Percentiles rank a stretch among this genome's conserved stretches.
Conservation (phyloP, 192 early-diverging fungal genomes). For the Geosiphon pyriformis region DNA sequence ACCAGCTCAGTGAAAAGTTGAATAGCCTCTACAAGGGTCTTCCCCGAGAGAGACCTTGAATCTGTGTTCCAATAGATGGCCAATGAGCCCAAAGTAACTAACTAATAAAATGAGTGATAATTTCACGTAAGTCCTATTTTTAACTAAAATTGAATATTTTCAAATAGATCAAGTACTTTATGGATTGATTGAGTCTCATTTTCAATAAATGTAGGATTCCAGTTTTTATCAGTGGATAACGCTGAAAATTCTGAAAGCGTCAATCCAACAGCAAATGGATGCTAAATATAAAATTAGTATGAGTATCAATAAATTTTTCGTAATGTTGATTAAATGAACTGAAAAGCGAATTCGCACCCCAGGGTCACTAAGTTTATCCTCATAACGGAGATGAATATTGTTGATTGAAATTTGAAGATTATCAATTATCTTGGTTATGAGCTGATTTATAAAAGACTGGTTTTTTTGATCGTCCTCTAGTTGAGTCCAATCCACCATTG, state of each 20-base stretch:
- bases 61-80: slow-evolving; percentile 89
- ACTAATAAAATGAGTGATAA: slow-evolving; percentile 21
- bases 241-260: slow-evolving; percentile 89
- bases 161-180: slow-evolving; percentile 57
- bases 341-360: slow-evolving; percentile 27
- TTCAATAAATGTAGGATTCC: slow-evolving; percentile 76
- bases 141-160: too few species aligned
- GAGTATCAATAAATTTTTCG: background rate
- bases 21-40: slow-evolving; percentile 44
- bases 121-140: too few species aligned
- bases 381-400: slow-evolving; percentile 95
- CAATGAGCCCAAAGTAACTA: slow-evolving; percentile 62
- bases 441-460: slow-evolving; percentile 81
- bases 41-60: slow-evolving; percentile 51
- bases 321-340: background rate
- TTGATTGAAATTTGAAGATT: slow-evolving; percentile 93
- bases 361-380: slow-evolving; percentile 76
- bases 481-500: too few species aligned
- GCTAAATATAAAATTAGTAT: slow-evolving; percentile 26
- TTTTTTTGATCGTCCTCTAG: slow-evolving; percentile 60
- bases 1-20: slow-evolving; percentile 43
- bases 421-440: slow-evolving; percentile 91
- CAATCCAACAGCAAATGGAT: slow-evolving; percentile 82
- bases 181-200: slow-evolving; percentile 74
- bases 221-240: slow-evolving; percentile 81